A percentile compares a stretch with the other conserved stretches of the same genome.
phyloP scores from a whole-genome alignment of 2,329 filamentous ascomycete genomes.

The Fusarium sp. region DNA sequence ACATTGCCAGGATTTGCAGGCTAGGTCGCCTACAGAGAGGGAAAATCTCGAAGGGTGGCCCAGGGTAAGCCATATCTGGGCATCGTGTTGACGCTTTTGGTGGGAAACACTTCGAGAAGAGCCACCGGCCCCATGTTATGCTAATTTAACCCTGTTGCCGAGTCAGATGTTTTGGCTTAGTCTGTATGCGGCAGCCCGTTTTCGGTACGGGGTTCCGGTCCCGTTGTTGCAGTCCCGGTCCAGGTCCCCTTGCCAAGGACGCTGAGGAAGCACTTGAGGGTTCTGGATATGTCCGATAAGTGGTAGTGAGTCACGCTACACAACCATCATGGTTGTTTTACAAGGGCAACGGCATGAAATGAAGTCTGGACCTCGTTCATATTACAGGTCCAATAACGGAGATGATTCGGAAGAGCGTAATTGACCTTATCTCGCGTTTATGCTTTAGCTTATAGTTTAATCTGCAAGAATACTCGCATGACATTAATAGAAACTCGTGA shows the following conservation, averaged over 20 bases:
- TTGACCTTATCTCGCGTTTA: conserved; percentile 10
- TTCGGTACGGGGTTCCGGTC: conserved; percentile 30
- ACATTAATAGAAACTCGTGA: conserved; percentile 29
- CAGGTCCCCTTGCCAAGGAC: conserved; percentile 25
- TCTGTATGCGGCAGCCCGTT: conserved; percentile 35
- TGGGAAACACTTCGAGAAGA: conserved; percentile 37
- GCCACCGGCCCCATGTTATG: conserved; percentile 29
- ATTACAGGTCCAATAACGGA: conserved; percentile 18
- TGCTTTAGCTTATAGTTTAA: conserved; percentile 18
- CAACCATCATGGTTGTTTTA: conserved; percentile 1
- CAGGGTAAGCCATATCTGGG: conserved; percentile 41
- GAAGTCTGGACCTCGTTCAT: conserved; percentile 9
- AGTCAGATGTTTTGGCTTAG: conserved; percentile 41
- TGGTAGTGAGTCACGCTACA: conserved; percentile 36
- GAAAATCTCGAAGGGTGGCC: conserved; percentile 38
- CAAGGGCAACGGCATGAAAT: conserved; percentile 13
- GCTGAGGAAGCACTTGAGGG: conserved; percentile 11
- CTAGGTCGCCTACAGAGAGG: conserved; percentile 41
- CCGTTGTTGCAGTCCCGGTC: conserved; percentile 21
- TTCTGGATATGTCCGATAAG: conserved; percentile 14
- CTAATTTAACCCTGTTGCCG: conserved; percentile 46
- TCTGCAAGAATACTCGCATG: conserved; percentile 16
- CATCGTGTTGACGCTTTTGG: conserved; percentile 34
- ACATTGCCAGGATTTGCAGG: conserved; percentile 16
- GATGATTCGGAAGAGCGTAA: conserved; percentile 25